Conservation (phyloP, 495 filamentous ascomycete genomes). For the Sordaria brevicollis region DNA sequence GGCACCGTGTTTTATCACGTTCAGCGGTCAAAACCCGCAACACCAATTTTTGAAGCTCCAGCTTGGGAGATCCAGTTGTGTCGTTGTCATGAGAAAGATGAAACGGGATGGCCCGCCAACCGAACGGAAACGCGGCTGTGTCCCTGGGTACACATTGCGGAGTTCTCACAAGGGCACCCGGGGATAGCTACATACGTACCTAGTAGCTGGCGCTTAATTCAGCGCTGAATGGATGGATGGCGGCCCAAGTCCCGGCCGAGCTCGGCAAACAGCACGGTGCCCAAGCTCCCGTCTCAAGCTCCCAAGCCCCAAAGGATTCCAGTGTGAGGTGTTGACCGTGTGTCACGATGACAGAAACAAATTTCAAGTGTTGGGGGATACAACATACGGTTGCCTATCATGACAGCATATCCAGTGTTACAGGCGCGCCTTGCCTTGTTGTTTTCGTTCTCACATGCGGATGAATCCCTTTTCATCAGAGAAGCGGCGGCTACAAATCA, state of each 20-base stretch:
- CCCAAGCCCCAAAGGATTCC: no score
- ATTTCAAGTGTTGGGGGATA: background rate
- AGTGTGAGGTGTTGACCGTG: background rate
- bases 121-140: background rate
- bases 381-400: background rate
- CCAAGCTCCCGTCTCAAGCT: background rate
- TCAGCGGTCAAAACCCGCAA: background rate
- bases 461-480: background rate
- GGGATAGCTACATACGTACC: no score
- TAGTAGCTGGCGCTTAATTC: background rate
- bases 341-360: background rate
- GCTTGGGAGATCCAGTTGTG: background rate
- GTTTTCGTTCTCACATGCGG: background rate
- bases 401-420: background rate
- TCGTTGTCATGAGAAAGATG: background rate
- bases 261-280: background rate
- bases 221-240: background rate
- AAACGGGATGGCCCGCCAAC: slow-evolving; percentile 3
- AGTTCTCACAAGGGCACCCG: background rate
- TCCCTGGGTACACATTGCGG: background rate
- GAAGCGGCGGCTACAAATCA: background rate
- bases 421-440: background rate
- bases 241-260: background rate
- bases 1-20: background rate
- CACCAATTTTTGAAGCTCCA: background rate